A percentile compares a stretch with the other conserved stretches of the same genome.
Conservation (phyloP, 495 filamentous ascomycete genomes). For the Aspergillus diversus region DNA sequence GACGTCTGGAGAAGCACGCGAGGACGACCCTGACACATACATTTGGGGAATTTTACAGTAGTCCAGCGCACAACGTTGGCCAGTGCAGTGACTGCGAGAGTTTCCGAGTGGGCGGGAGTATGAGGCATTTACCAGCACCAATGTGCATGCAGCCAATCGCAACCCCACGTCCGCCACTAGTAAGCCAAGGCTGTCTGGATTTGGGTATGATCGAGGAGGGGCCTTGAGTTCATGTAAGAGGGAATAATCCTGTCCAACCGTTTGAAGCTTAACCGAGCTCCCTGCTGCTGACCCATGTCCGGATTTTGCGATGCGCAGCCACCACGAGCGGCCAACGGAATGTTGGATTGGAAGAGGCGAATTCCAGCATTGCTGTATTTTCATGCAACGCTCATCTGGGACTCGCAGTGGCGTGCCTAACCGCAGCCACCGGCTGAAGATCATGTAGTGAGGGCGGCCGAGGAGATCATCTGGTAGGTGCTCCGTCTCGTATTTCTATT, state of each 20-base stretch:
- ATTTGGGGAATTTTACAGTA: neutral
- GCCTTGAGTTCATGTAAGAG: slow-evolving; percentile 12
- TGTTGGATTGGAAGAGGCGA: neutral
- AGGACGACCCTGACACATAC: neutral
- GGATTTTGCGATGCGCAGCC: neutral
- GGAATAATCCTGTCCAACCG: slow-evolving; percentile 19
- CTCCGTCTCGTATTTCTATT: neutral
- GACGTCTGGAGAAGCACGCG: neutral
- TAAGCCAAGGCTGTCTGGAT: neutral
- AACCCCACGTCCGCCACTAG: slow-evolving; percentile 9
- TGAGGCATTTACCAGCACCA: slow-evolving; percentile 23
- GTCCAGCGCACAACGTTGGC: neutral
- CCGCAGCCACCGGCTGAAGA: slow-evolving; percentile 5
- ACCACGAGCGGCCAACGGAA: neutral
- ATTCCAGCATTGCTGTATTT: neutral
- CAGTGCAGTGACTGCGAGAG: neutral
- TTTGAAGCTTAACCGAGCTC: slow-evolving; percentile 3
- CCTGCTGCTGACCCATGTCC: neutral
- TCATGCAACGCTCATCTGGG: neutral
- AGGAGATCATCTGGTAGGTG: neutral
- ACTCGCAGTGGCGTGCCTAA: slow-evolving; percentile 7
- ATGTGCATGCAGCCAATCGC: slow-evolving; percentile 5
- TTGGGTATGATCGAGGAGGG: neutral
- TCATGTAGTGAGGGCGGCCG: neutral
- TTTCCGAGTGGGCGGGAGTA: slow-evolving; percentile 2